Percentiles rank a stretch among this genome's conserved stretches.
Evolutionary conservation across 805 yeast genomes (phyloP).

Genomic region (Yarrowia porcina): DNA sequence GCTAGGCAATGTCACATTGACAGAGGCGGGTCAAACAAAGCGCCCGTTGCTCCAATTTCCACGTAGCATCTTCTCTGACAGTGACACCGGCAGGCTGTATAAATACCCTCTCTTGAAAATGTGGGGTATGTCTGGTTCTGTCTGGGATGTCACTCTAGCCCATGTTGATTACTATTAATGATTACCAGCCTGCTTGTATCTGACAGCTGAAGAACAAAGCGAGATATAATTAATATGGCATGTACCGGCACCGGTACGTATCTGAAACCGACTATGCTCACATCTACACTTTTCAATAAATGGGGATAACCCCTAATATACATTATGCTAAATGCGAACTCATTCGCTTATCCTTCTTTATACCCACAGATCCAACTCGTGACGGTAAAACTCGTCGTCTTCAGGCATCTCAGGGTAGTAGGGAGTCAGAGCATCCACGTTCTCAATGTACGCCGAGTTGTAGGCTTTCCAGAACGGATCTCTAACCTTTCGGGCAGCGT

Average conservation of each 20-base stretch:
- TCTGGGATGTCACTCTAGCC: neutral
- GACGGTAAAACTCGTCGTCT: slow-evolving; percentile 40
- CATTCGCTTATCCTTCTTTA: slow-evolving; percentile 22
- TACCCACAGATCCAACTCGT: slow-evolving; percentile 51
- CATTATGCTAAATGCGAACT: neutral
- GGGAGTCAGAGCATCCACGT: slow-evolving; percentile 74
- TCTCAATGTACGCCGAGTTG: slow-evolving; percentile 71
- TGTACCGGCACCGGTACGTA: too few species aligned
- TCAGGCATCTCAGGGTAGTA: slow-evolving; percentile 55
- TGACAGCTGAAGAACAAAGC: too few species aligned
- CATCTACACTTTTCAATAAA: too few species aligned
- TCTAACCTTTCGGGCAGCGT: slow-evolving; percentile 87
- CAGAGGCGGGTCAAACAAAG: neutral
- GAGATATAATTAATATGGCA: too few species aligned
- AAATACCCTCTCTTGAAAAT: too few species aligned
- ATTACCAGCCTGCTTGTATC: neutral
- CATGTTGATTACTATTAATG: slow-evolving; percentile 1
- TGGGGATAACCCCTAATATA: slow-evolving; percentile 10
- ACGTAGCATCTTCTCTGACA: neutral
- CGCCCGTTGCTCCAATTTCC: too few species aligned
- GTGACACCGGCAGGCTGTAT: neutral
- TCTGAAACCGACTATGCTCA: too few species aligned
- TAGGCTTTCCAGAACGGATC: slow-evolving; percentile 80
- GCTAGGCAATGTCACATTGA: neutral
- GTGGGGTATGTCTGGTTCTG: neutral